Conservation (phyloP, 1,284 basidiomycete genomes). For the Trametes polyzona region DNA sequence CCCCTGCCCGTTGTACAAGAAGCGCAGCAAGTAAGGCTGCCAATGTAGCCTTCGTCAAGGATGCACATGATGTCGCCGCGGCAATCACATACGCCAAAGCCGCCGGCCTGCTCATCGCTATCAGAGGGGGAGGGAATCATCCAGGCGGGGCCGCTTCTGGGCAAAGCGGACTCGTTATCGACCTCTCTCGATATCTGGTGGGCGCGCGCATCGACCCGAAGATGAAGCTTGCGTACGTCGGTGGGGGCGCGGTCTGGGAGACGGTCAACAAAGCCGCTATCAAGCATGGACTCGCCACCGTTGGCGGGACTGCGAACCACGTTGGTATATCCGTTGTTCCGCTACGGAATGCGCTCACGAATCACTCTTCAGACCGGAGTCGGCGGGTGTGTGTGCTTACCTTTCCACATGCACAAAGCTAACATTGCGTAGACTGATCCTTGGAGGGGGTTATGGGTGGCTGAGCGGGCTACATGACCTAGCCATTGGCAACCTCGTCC, state of each 20-base stretch:
- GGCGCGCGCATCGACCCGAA: constrained; percentile 35
- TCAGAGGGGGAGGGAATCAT: constrained; percentile 46
- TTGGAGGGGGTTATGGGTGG: constrained; percentile 67
- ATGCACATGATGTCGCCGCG: constrained; percentile 34
- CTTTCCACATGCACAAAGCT: background rate
- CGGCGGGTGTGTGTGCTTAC: constrained; percentile 36
- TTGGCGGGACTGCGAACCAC: constrained; percentile 37
- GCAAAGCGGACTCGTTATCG: constrained; percentile 44
- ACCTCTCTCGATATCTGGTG: constrained; percentile 39
- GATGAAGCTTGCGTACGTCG: constrained; percentile 35
- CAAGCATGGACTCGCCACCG: constrained; percentile 37
- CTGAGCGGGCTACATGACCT: constrained; percentile 55
- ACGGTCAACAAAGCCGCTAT: constrained; percentile 40
- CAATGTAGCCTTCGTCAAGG: constrained; percentile 39
- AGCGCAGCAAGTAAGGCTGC: constrained; percentile 34
- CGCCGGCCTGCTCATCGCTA: constrained; percentile 35
- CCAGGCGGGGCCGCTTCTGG: constrained; percentile 38
- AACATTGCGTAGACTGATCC: constrained; percentile 41
- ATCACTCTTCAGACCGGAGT: constrained; percentile 33
- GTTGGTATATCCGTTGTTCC: constrained; percentile 17
- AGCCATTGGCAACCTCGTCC: constrained; percentile 56
- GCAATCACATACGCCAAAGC: constrained; percentile 37
- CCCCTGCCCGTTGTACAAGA: constrained; percentile 36
- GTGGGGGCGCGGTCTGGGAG: constrained; percentile 40
- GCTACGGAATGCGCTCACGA: background rate